Evolutionary conservation across 306 rosid genomes (phyloP).

Genomic region (Pachyrhizus erosus): DNA sequence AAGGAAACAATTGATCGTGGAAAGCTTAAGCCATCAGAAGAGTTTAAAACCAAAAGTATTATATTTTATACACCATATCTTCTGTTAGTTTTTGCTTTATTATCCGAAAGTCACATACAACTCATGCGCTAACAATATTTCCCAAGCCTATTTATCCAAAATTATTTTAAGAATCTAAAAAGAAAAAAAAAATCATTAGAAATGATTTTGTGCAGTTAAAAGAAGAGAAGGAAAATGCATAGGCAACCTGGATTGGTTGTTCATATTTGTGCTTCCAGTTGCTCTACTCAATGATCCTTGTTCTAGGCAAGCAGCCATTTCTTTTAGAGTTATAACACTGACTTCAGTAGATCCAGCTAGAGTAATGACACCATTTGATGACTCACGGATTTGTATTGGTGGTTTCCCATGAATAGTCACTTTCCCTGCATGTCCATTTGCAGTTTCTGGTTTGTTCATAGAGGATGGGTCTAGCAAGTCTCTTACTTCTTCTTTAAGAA

Average conservation of each 20-base stretch:
- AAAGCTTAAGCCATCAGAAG: background rate
- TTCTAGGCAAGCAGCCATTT: conserved; percentile 95
- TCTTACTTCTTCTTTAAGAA: conserved; percentile 93
- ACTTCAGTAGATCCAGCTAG: conserved; percentile 96
- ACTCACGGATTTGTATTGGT: conserved; percentile 95
- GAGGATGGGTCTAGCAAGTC: conserved; percentile 85
- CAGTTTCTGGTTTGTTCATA: conserved; percentile 74
- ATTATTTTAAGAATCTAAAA: conserved; percentile 14
- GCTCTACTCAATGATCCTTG: conserved; percentile 95
- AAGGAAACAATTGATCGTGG: conserved; percentile 20
- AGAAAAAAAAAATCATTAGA: background rate
- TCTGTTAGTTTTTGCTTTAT: background rate
- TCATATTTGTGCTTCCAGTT: conserved; percentile 98
- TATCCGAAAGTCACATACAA: conserved; percentile 10
- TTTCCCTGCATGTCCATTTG: conserved; percentile 85
- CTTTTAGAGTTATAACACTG: conserved; percentile 78
- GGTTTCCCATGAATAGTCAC: conserved; percentile 76
- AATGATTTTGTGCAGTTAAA: conserved; percentile 20
- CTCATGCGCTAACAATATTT: conserved; percentile 7
- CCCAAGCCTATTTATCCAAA: background rate
- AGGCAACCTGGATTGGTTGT: conserved; percentile 88
- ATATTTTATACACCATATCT: conserved; percentile 4
- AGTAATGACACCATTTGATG: conserved; percentile 94
- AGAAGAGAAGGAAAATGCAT: conserved; percentile 41
- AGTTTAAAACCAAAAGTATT: conserved; percentile 19